A percentile compares a stretch with the other conserved stretches of the same genome.
phyloP scores from a whole-genome alignment of 164 flowering plant species.

The Magnolia sinica region DNA sequence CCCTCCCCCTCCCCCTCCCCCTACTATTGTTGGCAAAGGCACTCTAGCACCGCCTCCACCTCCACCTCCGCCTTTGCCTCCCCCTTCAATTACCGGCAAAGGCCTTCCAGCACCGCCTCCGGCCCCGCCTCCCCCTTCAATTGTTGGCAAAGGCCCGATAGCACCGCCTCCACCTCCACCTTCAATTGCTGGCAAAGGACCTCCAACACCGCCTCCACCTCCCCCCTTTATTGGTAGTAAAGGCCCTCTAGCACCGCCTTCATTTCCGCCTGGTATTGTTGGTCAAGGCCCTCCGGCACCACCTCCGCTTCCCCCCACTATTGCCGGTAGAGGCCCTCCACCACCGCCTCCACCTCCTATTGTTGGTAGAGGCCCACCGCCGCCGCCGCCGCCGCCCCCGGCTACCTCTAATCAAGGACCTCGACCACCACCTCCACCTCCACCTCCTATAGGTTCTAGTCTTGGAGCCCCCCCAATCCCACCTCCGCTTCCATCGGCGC shows the following conservation, averaged over 20 bases:
- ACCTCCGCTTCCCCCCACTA: conserved; percentile 24
- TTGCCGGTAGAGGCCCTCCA: conserved; percentile 12
- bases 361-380: conserved; percentile 28
- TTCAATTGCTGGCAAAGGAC: neutral
- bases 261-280: conserved; percentile 17
- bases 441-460: conserved; percentile 23
- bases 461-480: conserved; percentile 22
- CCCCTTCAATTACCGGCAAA: conserved; percentile 8
- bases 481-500: conserved; percentile 36
- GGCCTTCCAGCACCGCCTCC: conserved; percentile 39
- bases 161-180: conserved; percentile 6
- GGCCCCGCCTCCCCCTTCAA: conserved; percentile 19
- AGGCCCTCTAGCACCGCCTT: conserved; percentile 37
- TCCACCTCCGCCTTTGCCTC: conserved; percentile 16
- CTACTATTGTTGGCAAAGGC: neutral
- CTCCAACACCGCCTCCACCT: conserved; percentile 24
- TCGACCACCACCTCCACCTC: conserved; percentile 28
- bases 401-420: conserved; percentile 12
- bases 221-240: conserved; percentile 8
- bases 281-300: conserved; percentile 22
- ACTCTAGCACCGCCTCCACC: conserved; percentile 19
- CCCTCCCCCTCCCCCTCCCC: conserved; percentile 11
- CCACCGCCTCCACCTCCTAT: conserved; percentile 29
- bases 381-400: conserved; percentile 21
- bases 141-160: conserved; percentile 2